These are phyloP conservation scores for Phytopythium ostracodes DNA, from an alignment of 352 stramenopile genomes.

Conservation along the genomic window DNA sequence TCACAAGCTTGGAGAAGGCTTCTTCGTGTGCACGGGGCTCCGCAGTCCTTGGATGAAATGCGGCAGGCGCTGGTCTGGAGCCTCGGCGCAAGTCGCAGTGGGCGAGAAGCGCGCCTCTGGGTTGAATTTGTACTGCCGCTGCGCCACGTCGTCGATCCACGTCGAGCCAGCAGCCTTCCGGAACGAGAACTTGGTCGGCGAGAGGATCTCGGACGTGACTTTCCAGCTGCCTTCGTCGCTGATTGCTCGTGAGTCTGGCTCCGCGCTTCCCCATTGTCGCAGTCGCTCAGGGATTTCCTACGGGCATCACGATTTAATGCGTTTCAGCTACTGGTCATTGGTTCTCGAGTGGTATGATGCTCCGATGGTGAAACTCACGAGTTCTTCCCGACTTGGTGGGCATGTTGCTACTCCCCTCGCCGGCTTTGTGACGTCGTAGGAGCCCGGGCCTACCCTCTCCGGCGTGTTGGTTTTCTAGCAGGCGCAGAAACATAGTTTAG, in stretches of 20 bases:
- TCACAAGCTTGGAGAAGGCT: background rate
- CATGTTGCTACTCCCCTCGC: slow-evolving; percentile 17
- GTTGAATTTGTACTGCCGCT: slow-evolving; percentile 35
- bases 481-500: slow-evolving; percentile 4
- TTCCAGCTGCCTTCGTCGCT: slow-evolving; percentile 59
- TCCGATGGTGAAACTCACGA: slow-evolving; percentile 10
- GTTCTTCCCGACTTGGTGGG: slow-evolving; percentile 16
- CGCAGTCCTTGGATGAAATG: slow-evolving; percentile 44
- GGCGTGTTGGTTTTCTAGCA: slow-evolving; percentile 43
- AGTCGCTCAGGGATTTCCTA: slow-evolving; percentile 29
- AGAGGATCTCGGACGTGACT: slow-evolving; percentile 56
- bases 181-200: slow-evolving; percentile 51
- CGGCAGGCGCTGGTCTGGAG: slow-evolving; percentile 35
- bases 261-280: slow-evolving; percentile 33
- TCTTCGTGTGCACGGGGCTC: slow-evolving; percentile 32
- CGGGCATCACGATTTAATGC: background rate
- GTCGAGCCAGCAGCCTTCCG: slow-evolving; percentile 36
- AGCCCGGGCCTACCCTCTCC: slow-evolving; percentile 47
- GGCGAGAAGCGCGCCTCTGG: slow-evolving; percentile 23
- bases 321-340: too few relatives aligned
- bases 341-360: too few relatives aligned
- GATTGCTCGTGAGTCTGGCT: slow-evolving; percentile 39
- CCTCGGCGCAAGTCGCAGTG: background rate
- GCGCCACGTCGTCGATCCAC: slow-evolving; percentile 75
- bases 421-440: slow-evolving; percentile 41